Conservation (phyloP, 2,329 filamentous ascomycete genomes). For the Cercospora sp. region DNA sequence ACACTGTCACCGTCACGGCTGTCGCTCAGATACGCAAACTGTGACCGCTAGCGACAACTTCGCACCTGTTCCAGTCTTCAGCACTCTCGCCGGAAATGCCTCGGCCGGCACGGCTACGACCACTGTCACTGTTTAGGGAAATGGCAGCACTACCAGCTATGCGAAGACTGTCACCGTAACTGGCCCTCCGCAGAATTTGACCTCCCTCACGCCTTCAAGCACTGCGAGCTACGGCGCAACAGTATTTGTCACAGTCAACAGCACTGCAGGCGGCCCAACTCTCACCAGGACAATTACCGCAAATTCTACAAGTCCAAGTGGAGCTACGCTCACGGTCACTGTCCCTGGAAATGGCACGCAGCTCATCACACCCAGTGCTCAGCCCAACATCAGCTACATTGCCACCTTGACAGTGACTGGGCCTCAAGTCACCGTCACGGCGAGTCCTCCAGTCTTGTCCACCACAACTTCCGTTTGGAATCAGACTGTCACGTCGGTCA, state of each 20-base stretch:
- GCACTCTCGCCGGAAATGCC: not conserved
- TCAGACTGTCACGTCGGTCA: slow-evolving; percentile 12
- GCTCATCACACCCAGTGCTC: not conserved
- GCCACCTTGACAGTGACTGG: slow-evolving; percentile 20
- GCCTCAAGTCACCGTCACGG: slow-evolving; percentile 2
- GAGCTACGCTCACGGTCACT: slow-evolving; percentile 20
- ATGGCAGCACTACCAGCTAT: slow-evolving; percentile 15
- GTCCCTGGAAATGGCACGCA: slow-evolving; percentile 16
- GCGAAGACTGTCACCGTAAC: slow-evolving; percentile 16
- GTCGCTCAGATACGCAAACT: not conserved
- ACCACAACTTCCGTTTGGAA: slow-evolving; percentile 14
- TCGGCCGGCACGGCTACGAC: slow-evolving; percentile 1
- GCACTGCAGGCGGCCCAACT: slow-evolving; percentile 10
- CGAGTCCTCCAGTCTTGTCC: not conserved
- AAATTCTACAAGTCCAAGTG: slow-evolving; percentile 8
- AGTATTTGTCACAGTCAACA: slow-evolving; percentile 17
- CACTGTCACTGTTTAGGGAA: slow-evolving; percentile 12
- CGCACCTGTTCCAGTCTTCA: not conserved
- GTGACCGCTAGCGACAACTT: not conserved
- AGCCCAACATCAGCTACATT: slow-evolving; percentile 16
- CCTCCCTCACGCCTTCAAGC: not conserved
- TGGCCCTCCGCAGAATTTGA: not conserved
- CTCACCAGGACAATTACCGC: slow-evolving; percentile 15
- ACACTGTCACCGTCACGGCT: slow-evolving; percentile 8
- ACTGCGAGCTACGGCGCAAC: slow-evolving; percentile 17